These are phyloP conservation scores for Fusarium sublunatum DNA, from an alignment of 2,329 filamentous ascomycete species.

Conservation along the genomic window DNA sequence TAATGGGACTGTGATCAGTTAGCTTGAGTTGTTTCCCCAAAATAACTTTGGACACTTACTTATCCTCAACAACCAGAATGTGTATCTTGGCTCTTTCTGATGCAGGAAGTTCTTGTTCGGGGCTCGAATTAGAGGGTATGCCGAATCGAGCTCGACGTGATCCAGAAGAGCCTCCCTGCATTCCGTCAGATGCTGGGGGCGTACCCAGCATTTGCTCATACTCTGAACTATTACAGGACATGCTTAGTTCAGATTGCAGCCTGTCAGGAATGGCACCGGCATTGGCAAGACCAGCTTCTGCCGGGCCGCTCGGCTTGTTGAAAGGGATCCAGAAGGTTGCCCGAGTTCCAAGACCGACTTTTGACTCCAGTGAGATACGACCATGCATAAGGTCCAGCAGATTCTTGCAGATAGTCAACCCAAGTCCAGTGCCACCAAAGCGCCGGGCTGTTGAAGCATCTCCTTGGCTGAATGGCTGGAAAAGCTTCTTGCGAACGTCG, in stretches of 20 bases:
- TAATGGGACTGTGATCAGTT: conserved; percentile 64
- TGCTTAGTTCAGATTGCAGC: conserved; percentile 70
- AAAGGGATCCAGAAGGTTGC: conserved; percentile 83
- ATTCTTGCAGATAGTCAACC: conserved; percentile 84
- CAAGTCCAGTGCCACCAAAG: conserved; percentile 83
- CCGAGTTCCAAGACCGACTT: conserved; percentile 74
- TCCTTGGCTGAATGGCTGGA: conserved; percentile 84
- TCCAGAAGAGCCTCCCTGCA: conserved; percentile 34
- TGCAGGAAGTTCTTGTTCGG: conserved; percentile 62
- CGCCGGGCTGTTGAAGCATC: conserved; percentile 81
- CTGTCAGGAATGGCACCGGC: conserved; percentile 74
- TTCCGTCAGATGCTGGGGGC: conserved; percentile 49
- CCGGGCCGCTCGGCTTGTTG: conserved; percentile 70
- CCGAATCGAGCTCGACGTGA: conserved; percentile 50
- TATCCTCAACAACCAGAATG: conserved; percentile 84
- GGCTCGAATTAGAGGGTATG: conserved; percentile 50
- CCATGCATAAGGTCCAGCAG: conserved; percentile 83
- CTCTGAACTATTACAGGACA: conserved; percentile 76
- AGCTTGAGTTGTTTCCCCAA: conserved; percentile 10
- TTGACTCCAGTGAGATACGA: conserved; percentile 76
- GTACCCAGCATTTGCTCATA: conserved; percentile 62
- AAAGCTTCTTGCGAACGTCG: conserved; percentile 76
- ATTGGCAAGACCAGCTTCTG: conserved; percentile 65
- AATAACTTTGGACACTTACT: conserved; percentile 61
- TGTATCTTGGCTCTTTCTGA: conserved; percentile 72